Evolutionary conservation across 1,139 yeast genomes (phyloP).

Genomic region (Hansenula anomala): DNA sequence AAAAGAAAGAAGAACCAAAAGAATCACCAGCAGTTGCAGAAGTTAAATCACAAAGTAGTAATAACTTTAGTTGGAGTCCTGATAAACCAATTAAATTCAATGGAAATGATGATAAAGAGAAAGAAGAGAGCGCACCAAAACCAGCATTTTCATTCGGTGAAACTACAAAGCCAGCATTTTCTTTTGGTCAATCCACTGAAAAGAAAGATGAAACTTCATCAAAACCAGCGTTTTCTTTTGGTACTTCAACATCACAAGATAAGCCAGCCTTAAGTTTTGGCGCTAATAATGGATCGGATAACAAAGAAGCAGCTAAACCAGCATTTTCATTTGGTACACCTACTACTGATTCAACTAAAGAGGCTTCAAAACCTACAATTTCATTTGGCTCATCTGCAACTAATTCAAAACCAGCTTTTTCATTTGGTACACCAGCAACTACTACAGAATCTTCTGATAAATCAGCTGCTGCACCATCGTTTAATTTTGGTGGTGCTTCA

Average conservation of each 20-base stretch:
- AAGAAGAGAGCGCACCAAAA: slow-evolving; percentile 7
- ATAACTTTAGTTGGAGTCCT: slow-evolving; percentile 18
- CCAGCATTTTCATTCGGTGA: slow-evolving; percentile 18
- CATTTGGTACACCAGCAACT: slow-evolving; percentile 24
- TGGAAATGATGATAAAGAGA: slow-evolving; percentile 4
- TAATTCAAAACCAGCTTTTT: slow-evolving; percentile 24
- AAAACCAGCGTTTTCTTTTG: slow-evolving; percentile 23
- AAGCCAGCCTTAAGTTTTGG: slow-evolving; percentile 1
- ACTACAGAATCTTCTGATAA: background rate
- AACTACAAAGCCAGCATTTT: slow-evolving; percentile 10
- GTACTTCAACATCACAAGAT: slow-evolving; percentile 5
- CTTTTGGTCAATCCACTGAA: slow-evolving; percentile 12
- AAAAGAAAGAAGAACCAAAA: slow-evolving; percentile 10
- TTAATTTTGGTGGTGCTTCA: slow-evolving; percentile 28
- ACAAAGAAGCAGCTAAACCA: slow-evolving; percentile 21
- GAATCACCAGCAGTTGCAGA: background rate
- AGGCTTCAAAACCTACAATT: slow-evolving; percentile 23
- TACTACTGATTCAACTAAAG: slow-evolving; percentile 4
- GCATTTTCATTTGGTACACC: slow-evolving; percentile 24
- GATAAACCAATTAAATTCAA: slow-evolving; percentile 21
- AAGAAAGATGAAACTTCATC: slow-evolving; percentile 3
- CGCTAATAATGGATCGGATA: slow-evolving; percentile 11
- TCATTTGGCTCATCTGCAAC: slow-evolving; percentile 23
- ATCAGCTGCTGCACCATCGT: slow-evolving; percentile 21
- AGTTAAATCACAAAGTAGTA: slow-evolving; percentile 6